Base-by-base conservation (phyloP, 2,329 filamentous ascomycete genomes). In the Ophiostoma ulmi region DNA sequence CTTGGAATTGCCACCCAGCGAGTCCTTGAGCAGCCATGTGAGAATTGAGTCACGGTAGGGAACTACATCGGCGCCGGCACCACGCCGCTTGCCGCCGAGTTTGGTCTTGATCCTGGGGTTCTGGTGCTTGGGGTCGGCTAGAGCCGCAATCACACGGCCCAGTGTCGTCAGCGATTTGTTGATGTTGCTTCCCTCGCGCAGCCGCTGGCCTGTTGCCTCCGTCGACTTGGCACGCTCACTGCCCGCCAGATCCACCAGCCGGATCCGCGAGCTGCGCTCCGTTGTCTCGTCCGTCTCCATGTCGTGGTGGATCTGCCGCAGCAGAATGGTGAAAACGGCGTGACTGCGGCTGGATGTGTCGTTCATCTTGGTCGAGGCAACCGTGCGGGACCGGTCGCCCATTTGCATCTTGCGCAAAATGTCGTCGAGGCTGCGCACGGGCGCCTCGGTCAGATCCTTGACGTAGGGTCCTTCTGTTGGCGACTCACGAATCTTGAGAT, bases 271-370 rank as follows among this genome's bases (percentile, higher is more conserved):
- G 75, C 92, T 92, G 74, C 95, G 89, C 80, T 99, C 95, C 17
- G 96, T 98, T 1, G 94, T 98, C 82, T 97, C 94, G 79, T 99
- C 95, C n/a, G 93, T 96, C 69, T 93, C 91, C 81, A 97, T 90
- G 76, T 97, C 94, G 80, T 98, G 94, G 78, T 97, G 94, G 74
- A 99, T 99, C 80, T 98, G 95, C 81, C 97, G 97, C 72, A 99
- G 85, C 82, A 97, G 95, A 76, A 99, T 95, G 38, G 95, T 99
- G 80, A 99, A 99, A 71, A 99, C 95, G 8, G 95, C 93, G 78
- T 99, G 95, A 74, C 93, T 97, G 79, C 95, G 91, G 73, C 93
- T 97, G 70, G 93, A 97, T 2, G 94, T 98, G 80, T 99, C 95
- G 80, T 99, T 99, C 95, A 99, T 99, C 82, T 97, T 98, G 72